Evolutionary conservation across 1,284 basidiomycete genomes (phyloP).

Genomic region (Leccinum pachyderme): DNA sequence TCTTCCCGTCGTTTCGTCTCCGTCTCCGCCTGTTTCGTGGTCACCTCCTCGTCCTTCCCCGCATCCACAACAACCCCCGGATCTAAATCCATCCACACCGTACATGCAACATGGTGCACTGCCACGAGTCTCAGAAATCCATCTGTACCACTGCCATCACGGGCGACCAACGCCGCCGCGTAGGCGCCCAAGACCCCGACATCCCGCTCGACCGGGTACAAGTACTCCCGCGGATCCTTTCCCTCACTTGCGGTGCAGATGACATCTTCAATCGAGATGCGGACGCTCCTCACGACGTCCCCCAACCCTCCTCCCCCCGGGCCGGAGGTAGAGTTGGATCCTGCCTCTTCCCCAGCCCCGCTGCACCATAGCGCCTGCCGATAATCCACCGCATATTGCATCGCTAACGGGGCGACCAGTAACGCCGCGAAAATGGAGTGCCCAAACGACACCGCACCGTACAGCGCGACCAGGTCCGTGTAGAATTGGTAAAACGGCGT

Average conservation of each 20-base stretch:
- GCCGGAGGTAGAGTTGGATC: slow-evolving; percentile 29
- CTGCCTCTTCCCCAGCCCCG: slow-evolving; percentile 42
- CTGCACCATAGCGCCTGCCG: slow-evolving; percentile 79
- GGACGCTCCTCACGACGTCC: slow-evolving; percentile 55
- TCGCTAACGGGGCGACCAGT: slow-evolving; percentile 72
- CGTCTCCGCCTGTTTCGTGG: not conserved
- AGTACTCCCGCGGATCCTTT: slow-evolving; percentile 53
- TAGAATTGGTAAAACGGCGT: slow-evolving; percentile 93
- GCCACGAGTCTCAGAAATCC: slow-evolving; percentile 74
- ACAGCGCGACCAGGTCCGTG: slow-evolving; percentile 86
- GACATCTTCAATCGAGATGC: slow-evolving; percentile 41
- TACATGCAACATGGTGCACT: slow-evolving; percentile 75
- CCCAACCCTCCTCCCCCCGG: slow-evolving; percentile 9
- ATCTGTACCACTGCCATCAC: slow-evolving; percentile 25
- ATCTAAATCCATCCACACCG: slow-evolving; percentile 68
- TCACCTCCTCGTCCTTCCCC: not conserved
- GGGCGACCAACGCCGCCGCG: slow-evolving; percentile 46
- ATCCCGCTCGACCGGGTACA: slow-evolving; percentile 73
- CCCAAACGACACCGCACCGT: slow-evolving; percentile 88
- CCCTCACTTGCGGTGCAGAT: slow-evolving; percentile 13
- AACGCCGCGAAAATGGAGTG: slow-evolving; percentile 75
- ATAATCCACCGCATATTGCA: slow-evolving; percentile 82
- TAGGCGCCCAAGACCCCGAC: slow-evolving; percentile 65
- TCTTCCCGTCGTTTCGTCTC: slow-evolving; percentile 6
- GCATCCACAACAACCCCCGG: slow-evolving; percentile 30